Evolutionary conservation across 83 land plant genomes (phyloP).

Genomic region (Diphasiastrum complanatum): DNA sequence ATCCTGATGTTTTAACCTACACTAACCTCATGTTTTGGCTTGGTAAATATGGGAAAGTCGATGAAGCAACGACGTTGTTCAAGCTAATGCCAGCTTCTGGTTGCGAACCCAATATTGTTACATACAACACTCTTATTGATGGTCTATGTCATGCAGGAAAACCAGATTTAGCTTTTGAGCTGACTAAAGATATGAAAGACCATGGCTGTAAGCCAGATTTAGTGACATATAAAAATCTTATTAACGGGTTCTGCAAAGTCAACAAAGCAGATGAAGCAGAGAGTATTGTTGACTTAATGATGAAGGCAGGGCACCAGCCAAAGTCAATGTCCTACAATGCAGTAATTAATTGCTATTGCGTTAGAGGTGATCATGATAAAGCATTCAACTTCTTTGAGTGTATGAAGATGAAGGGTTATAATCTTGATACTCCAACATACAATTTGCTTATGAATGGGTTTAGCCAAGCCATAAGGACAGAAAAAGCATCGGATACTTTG

Average conservation of each 20-base stretch:
- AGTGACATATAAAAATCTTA: conserved; percentile 19
- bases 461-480: conserved; percentile 16
- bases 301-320: conserved; percentile 23
- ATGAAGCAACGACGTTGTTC: neutral
- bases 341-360: conserved; percentile 34
- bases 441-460: conserved; percentile 31
- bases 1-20: neutral
- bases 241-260: conserved; percentile 24
- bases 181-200: conserved; percentile 22
- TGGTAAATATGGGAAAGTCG: neutral
- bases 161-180: conserved; percentile 18
- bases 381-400: conserved; percentile 18
- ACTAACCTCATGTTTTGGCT: neutral
- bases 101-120: neutral
- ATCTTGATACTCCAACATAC: conserved; percentile 27
- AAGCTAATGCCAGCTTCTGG: neutral
- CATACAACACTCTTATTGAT: neutral
- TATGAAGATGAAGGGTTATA: conserved; percentile 16
- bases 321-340: conserved; percentile 22
- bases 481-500: conserved; percentile 19
- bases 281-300: conserved; percentile 19
- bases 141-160: conserved; percentile 9
- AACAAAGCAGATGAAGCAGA: conserved; percentile 22
- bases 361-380: conserved; percentile 21
- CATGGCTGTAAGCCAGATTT: conserved; percentile 14